Conservation (phyloP, 495 filamentous ascomycete genomes). For the Neurospora tetrasperma region DNA sequence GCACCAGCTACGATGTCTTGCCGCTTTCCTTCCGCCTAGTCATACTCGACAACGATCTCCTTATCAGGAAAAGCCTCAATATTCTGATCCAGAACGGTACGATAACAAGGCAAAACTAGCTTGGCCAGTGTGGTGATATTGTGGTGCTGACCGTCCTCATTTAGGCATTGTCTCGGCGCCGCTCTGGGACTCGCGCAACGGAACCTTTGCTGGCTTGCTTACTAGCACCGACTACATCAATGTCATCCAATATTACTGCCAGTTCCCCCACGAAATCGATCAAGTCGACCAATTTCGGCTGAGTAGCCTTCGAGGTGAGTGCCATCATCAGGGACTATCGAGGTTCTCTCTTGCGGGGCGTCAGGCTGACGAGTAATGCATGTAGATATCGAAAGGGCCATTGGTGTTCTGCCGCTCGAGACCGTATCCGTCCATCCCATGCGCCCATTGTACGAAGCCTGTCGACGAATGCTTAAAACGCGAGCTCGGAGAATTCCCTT, state of each 20-base stretch:
- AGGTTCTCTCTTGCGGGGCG: background rate
- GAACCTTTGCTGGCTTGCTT: slow-evolving; percentile 86
- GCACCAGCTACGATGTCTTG: slow-evolving; percentile 95
- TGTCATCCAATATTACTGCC: slow-evolving; percentile 98
- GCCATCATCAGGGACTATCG: background rate
- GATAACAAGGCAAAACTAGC: slow-evolving; percentile 13
- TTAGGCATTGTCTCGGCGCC: slow-evolving; percentile 95
- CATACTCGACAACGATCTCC: slow-evolving; percentile 84
- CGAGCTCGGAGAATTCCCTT: slow-evolving; percentile 88
- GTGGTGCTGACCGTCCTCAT: slow-evolving; percentile 12
- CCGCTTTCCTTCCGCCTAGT: slow-evolving; percentile 96
- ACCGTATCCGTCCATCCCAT: slow-evolving; percentile 91
- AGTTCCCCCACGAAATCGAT: slow-evolving; percentile 81
- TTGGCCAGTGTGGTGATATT: background rate
- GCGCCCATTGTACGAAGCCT: slow-evolving; percentile 86
- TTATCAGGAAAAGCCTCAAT: slow-evolving; percentile 94
- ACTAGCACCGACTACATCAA: slow-evolving; percentile 98
- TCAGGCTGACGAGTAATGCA: slow-evolving; percentile 8
- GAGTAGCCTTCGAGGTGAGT: slow-evolving; percentile 78
- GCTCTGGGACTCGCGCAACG: slow-evolving; percentile 91
- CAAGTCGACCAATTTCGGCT: slow-evolving; percentile 91
- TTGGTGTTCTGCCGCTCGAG: slow-evolving; percentile 84
- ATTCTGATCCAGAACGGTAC: slow-evolving; percentile 96
- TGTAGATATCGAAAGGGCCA: slow-evolving; percentile 84
- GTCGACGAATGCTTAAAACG: slow-evolving; percentile 86